Evolutionary conservation across 164 flowering plant genomes (phyloP), one percentile per base, ranked within the genome.

Genomic region (Aristolochia californica): DNA sequence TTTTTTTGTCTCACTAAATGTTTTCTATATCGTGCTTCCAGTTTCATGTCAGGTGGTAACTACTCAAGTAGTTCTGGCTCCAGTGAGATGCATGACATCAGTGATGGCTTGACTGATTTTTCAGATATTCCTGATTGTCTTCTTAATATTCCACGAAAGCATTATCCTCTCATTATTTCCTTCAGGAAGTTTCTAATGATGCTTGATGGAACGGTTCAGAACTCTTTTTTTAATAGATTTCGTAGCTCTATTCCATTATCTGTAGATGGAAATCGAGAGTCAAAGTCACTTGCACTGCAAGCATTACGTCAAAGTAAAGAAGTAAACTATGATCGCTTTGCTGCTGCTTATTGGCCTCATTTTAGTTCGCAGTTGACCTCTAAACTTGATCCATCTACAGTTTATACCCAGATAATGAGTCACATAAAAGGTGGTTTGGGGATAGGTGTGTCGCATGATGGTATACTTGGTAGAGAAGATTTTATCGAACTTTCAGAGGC

Each of bases 391-490:
- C 48, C 86, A 18, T 84, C 85, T 5, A 66, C 76, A 61, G 95
- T 79, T 15, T 89, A 75, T 45, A 83, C 80, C 17, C 87, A 87
- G 68, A 87, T 89, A 47, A 83, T 83, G 50, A 84, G 91, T 24
- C 76, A 81, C 64, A 81, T 86, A 27, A 89, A 86, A 75, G 95
- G 91, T 28, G 82, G 87, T 0, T 22, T 63, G 38, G 69, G 44
- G 53, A 68, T 63, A 2, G 76, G 70, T 0, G 72, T 49, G 23
- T 58, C 66, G 1, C 25, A 13, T 44, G 77, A 73, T 58, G 73
- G 78, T 25, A 81, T 60, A 59, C 73, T 79, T 4, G 69, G 62
- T 44, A 50, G 70, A 25, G 77, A 73, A 38, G 83, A 66, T 10
- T 89, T 86, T 73, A 43, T 77, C 34, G 18, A 4, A 13, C 68